Evolutionary conservation across 768 basidiomycete species (phyloP), one percentile per base, ranked within the genome.

Genomic region (Roridomyces roridus): DNA sequence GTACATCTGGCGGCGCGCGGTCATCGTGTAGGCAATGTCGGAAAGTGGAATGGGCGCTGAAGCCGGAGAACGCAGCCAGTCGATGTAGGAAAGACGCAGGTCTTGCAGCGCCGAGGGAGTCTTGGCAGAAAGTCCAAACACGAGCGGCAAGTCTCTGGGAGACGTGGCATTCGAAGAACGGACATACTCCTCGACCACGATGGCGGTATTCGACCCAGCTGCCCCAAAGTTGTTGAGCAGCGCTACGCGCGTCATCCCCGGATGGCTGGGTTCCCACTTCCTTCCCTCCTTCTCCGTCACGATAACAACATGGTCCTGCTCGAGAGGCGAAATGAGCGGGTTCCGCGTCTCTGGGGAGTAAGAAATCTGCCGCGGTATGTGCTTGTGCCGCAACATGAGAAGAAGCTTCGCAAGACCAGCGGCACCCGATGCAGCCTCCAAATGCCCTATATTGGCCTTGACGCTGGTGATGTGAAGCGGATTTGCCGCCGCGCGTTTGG

Each of bases 161-260:
- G n/a, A 26, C 0, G 47, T 20, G 8, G 46, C 11, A 4, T 50
- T 21, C 18, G 28, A 29, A 12, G 24, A 34, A 1, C 55, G 60
- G 26, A 68, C 11, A 57, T 77, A 70, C 61, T 89, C 88, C 60
- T 90, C 85, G 3, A 91, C 62, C 7, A 91, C 44, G 12, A 89
- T 62, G 0, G 86, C 82, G 2, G 81, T 78, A 56, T 91, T 91
- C 9, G 88, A 89, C 0, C 89, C 89, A 23, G 88, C 78, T 0
- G 89, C 89, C 18, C 90, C 90, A 61, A 89, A 92, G 62, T 89
- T 91, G 63, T 89, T 90, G 51, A 92, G 72, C 23, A 91, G 60
- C 1, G 86, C 87, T 7, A 84, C 57, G 6, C 87, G 77, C 12
- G 77, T 72, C 28, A 59, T 55, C 6, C 75, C 72, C 8, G 58